Evolutionary conservation across 2,329 filamentous ascomycete genomes (phyloP), one percentile per base, ranked within the genome.

Genomic region (Escovopsis weberi): DNA sequence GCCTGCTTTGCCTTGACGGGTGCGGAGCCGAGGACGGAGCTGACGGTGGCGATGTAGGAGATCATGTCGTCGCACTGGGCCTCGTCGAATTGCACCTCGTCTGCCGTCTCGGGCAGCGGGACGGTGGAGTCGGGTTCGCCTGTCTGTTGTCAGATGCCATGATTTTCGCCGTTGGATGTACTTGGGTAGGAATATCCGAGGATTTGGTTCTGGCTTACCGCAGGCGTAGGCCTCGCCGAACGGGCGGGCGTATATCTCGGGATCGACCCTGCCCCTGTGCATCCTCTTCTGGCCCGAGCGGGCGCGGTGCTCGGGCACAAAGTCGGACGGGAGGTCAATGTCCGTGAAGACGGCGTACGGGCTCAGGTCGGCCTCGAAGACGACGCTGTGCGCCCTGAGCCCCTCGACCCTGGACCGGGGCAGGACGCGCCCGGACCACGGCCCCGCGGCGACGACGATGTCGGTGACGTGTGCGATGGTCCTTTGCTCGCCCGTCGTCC

Each of bases 151-250:
- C 11, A 32, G 33, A 9, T 9, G 36, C 43, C 34, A 41, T 47
- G 45, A 26, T 45, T 33, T 37, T 37, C 15, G 15, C 15, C 15
- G 15, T 15, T 15, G 15, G 15, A 15, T 15, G 15, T 15, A 15
- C 15, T 15, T 15, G 15, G 15, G 15, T 15, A 15, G 15, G 15
- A 15, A 15, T 15, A 15, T 15, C 15, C 15, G 15, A 15, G 15
- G 15, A 15, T 2, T 15, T 15, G 15, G 15, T 15, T 15, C 15
- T 15, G 15, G 15, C 15, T 15, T 15, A 72, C 87, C 91, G 57
- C 91, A 98, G 1, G 86, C 88, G 59, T 98, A 98, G 10, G 94
- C 82, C 58, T 94, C 88, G 43, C 82, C 75, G 57, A 86, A 82
- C 0, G 88, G 88, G 4, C 91, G 74, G 1, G 91, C 84, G 58